Evolutionary conservation across 768 basidiomycete species (phyloP).

Genomic region (Podaxis sp.): DNA sequence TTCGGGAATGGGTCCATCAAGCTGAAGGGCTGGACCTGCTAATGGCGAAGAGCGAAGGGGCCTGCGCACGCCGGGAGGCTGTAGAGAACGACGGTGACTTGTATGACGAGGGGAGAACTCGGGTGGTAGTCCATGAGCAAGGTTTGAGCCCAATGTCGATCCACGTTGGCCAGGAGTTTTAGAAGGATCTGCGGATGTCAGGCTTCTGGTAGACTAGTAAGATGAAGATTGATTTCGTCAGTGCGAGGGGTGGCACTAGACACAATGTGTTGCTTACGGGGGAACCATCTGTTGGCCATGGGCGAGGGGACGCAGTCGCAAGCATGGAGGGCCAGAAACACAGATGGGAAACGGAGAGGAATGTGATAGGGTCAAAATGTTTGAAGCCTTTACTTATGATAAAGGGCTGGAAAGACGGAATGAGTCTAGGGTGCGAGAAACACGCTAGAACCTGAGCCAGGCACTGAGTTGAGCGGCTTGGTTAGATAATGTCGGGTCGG

Average conservation of each 20-base stretch:
- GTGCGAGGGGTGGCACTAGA: background rate
- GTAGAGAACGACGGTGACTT: conserved; percentile 15
- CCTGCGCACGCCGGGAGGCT: conserved; percentile 19
- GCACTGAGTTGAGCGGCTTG: background rate
- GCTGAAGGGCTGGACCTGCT: conserved; percentile 35
- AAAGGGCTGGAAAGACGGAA: background rate
- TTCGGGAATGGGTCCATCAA: conserved; percentile 16
- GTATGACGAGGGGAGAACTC: conserved; percentile 4
- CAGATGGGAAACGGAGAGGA: background rate
- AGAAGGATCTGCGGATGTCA: background rate
- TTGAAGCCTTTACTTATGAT: background rate
- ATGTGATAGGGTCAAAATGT: background rate
- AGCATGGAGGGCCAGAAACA: background rate
- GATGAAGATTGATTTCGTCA: background rate
- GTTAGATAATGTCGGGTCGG: background rate
- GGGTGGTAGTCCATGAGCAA: conserved; percentile 1
- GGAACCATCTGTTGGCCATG: background rate
- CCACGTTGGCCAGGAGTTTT: background rate
- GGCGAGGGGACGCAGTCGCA: background rate
- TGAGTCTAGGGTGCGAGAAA: background rate
- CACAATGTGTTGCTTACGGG: background rate
- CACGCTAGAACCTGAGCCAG: conserved; percentile 5
- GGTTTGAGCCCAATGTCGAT: too few relatives aligned
- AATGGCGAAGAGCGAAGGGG: conserved; percentile 43
- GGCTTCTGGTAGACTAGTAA: background rate